Base-by-base conservation (phyloP, 2,329 filamentous ascomycete species). In the Niveomyces coronatus region DNA sequence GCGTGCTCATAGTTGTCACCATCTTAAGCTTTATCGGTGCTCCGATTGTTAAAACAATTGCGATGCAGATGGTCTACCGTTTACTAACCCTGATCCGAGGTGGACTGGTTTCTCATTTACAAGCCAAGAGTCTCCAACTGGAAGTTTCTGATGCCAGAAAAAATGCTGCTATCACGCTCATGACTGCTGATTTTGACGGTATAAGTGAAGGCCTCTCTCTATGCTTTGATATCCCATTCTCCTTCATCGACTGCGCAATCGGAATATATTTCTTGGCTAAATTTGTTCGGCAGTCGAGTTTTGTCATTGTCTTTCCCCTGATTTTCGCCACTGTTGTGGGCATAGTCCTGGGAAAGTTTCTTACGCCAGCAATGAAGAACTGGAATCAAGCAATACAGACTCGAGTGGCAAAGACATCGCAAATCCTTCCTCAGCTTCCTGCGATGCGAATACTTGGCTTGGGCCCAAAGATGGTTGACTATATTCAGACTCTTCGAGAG, bases 391-490 rank as follows among this genome's bases (percentile, higher is more conserved):
- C 16, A 4, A 33, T 39, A 1, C 4, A 33, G 6, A n/a, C 3
- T 2, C 14, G 37, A 22, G 37, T 39, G 10, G 5, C 37, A 8
- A 33, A 31, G 11, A 37, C 35, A 5, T 37, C 35, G 8, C 18
- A 18, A 2, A n/a, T 31, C 11, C 4, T 37, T 4, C 26, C 35
- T 1, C 35, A 37, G 5, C 15, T 37, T 11, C 18, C 28, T 2
- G 35, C 28, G 3, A 37, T 31, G 9, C 31, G 28, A 17, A 33
- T 19, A 13, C 22, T 39, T 9, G 30, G 37, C 3, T 24, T 39
- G 4, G 37, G 37, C n/a, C 37, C 37, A 3, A 27, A 22, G 10
- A n/a, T 16, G 5, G 17, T 18, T 3, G 15, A 28, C 9, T 39
- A n/a, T 11, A 19, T 39, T 0, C 37, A 33, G 5, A 5, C n/a